phyloP scores from a whole-genome alignment of 768 basidiomycete genomes.

The Leccinum arenicola region DNA sequence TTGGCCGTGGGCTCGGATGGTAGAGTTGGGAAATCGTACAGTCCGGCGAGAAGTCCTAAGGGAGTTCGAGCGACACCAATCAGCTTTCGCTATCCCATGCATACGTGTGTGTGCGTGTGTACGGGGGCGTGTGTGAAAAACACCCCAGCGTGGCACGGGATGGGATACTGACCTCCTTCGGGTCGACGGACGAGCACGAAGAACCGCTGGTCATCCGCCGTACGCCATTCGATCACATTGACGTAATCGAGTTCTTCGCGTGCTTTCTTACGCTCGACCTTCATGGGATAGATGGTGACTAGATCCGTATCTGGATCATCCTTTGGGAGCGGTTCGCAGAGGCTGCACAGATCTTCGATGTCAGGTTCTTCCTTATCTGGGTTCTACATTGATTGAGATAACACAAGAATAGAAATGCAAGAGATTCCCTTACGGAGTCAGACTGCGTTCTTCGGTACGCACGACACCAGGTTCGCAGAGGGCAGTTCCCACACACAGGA shows the following conservation, averaged over 20 bases:
- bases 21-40: slow-evolving; percentile 82
- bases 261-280: slow-evolving; percentile 74
- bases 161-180: slow-evolving; percentile 59
- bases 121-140: neutral
- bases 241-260: slow-evolving; percentile 85
- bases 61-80: neutral
- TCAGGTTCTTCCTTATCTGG: slow-evolving; percentile 37
- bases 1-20: slow-evolving; percentile 39
- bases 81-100: slow-evolving; percentile 1
- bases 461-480: slow-evolving; percentile 63
- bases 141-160: neutral
- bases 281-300: slow-evolving; percentile 88
- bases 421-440: slow-evolving; percentile 9
- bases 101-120: neutral
- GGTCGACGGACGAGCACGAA: slow-evolving; percentile 83
- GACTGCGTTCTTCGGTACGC: slow-evolving; percentile 44
- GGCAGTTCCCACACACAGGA: slow-evolving; percentile 73
- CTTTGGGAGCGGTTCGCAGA: slow-evolving; percentile 59
- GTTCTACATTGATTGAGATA: neutral
- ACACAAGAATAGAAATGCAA: neutral
- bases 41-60: slow-evolving; percentile 83
- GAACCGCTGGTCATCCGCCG: slow-evolving; percentile 42
- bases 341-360: slow-evolving; percentile 73
- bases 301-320: slow-evolving; percentile 16
- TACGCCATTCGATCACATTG: slow-evolving; percentile 80